Evolutionary conservation across 257 asterid species (phyloP).

Genomic region (Primulina tabacum): DNA sequence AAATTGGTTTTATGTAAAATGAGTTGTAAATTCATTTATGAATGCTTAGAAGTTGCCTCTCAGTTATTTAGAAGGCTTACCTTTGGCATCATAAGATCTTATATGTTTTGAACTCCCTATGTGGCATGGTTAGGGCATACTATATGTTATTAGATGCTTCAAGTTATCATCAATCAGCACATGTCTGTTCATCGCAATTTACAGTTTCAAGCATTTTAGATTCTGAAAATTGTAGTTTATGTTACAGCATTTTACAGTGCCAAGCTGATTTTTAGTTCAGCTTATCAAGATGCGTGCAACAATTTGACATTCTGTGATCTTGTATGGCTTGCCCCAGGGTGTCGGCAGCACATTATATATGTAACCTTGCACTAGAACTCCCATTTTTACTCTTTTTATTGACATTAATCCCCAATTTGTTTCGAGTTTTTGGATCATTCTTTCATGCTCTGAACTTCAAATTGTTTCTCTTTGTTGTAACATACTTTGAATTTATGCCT

Average conservation of each 20-base stretch:
- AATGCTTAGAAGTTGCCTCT: background rate
- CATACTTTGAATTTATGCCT: background rate
- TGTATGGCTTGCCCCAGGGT: background rate
- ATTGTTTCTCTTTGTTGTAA: slow-evolving; percentile 1
- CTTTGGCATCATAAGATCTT: background rate
- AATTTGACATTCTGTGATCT: background rate
- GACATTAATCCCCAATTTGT: background rate
- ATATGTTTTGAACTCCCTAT: background rate
- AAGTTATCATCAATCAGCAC: background rate
- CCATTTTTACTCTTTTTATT: too few relatives aligned
- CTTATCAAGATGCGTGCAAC: background rate
- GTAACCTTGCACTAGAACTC: background rate
- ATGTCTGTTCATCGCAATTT: background rate
- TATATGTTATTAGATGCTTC: background rate
- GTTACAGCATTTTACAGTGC: background rate
- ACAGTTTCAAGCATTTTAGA: background rate
- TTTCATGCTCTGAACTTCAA: background rate
- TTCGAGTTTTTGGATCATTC: background rate
- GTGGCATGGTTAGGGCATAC: background rate
- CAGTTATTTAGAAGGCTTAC: background rate
- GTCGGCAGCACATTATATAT: background rate
- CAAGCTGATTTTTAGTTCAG: background rate
- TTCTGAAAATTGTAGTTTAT: background rate
- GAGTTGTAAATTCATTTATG: background rate
- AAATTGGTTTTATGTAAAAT: background rate